phyloP scores from a whole-genome alignment of 2,329 filamentous ascomycete genomes.

The Emergomyces orientalis region DNA sequence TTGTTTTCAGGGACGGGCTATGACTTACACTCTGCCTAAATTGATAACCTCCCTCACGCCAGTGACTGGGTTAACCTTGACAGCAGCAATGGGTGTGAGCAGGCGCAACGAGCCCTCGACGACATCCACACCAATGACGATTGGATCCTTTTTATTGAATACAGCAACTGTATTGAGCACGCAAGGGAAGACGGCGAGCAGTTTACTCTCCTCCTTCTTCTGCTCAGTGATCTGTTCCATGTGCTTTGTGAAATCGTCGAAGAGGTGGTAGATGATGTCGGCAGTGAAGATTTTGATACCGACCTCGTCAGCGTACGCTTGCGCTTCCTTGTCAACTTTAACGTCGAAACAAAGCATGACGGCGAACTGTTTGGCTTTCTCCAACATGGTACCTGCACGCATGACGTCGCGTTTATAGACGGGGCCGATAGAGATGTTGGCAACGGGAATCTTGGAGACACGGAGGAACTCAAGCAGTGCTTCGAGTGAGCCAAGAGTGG shows the following conservation, averaged over 20 bases:
- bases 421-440: constrained; percentile 93
- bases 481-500: constrained; percentile 92
- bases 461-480: constrained; percentile 93
- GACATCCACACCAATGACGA: constrained; percentile 92
- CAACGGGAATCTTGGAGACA: constrained; percentile 91
- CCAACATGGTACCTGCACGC: constrained; percentile 86
- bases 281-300: constrained; percentile 97
- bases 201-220: constrained; percentile 93
- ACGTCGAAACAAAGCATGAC: constrained; percentile 99
- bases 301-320: constrained; percentile 80
- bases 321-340: constrained; percentile 95
- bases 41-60: constrained; percentile 73
- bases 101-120: constrained; percentile 78
- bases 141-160: constrained; percentile 97
- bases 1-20: not conserved
- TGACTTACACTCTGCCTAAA: constrained; percentile 83
- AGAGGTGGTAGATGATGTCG: constrained; percentile 98
- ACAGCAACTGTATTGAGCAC: constrained; percentile 81
- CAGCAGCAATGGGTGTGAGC: constrained; percentile 79
- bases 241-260: constrained; percentile 92
- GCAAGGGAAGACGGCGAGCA: constrained; percentile 94
- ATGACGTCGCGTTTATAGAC: constrained; percentile 98
- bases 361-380: constrained; percentile 90
- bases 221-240: constrained; percentile 79
- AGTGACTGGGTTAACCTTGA: constrained; percentile 72